These are phyloP conservation scores for Carex sylvatica DNA, from an alignment of 202 grass and related monocot species.

Conservation along the genomic window DNA sequence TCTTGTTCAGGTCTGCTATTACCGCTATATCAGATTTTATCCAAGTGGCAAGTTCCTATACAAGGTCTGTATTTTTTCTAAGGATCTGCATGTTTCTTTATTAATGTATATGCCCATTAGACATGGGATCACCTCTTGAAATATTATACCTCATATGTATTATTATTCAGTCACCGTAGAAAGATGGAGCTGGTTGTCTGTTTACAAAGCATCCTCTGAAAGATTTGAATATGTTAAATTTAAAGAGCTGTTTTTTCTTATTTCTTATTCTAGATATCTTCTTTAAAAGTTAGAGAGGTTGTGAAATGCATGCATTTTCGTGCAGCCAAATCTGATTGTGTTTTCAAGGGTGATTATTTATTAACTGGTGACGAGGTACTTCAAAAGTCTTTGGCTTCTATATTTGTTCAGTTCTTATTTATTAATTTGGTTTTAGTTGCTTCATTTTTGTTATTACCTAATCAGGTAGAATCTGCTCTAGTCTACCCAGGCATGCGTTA, in stretches of 20 bases:
- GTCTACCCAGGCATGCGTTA: slow-evolving; percentile 70
- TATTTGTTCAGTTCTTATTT: slow-evolving; percentile 8
- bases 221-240: not conserved
- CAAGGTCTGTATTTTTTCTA: slow-evolving; percentile 46
- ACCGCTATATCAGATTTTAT: slow-evolving; percentile 91
- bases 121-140: not conserved
- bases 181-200: not conserved
- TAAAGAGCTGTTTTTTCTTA: not conserved
- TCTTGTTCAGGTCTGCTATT: slow-evolving; percentile 72
- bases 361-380: slow-evolving; percentile 67
- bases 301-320: slow-evolving; percentile 90
- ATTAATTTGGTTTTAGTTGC: not conserved
- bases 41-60: slow-evolving; percentile 85
- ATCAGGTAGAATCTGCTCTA: slow-evolving; percentile 70
- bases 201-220: not conserved
- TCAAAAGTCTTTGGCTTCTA: slow-evolving; percentile 3
- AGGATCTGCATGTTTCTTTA: not conserved
- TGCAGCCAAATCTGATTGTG: slow-evolving; percentile 75
- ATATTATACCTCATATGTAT: not conserved
- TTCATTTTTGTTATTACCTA: slow-evolving; percentile 17
- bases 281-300: slow-evolving; percentile 80
- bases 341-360: slow-evolving; percentile 83
- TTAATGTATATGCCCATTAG: not conserved
- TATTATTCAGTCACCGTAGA: not conserved
- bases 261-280: slow-evolving; percentile 57